phyloP scores from a whole-genome alignment of 2,329 filamentous ascomycete species.

The Daldinia eschscholtzii region DNA sequence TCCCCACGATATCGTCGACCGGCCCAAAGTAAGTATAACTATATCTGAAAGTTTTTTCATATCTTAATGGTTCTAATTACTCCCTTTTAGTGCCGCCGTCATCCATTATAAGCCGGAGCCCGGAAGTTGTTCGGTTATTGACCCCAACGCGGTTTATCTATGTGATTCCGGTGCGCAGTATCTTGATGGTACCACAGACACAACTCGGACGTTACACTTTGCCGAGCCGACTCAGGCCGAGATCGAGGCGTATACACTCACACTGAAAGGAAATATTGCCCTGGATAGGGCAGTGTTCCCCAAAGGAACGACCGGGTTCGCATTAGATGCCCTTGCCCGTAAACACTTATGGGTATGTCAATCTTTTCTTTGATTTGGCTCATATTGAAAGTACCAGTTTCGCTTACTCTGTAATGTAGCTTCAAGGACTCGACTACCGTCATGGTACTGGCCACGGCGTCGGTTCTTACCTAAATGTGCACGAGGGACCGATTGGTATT shows the following conservation, averaged over 20 bases:
- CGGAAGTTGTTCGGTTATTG: constrained; percentile 83
- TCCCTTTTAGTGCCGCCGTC: constrained; percentile 78
- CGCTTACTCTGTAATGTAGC: constrained; percentile 53
- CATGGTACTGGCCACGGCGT: constrained; percentile 98
- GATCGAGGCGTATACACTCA: constrained; percentile 90
- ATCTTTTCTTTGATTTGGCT: neutral
- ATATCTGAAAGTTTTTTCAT: neutral
- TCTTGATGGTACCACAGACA: constrained; percentile 94
- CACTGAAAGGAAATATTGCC: constrained; percentile 93
- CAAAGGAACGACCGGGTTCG: constrained; percentile 94
- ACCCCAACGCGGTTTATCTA: constrained; percentile 88
- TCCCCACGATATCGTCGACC: constrained; percentile 95
- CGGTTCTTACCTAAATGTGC: constrained; percentile 94
- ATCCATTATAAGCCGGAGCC: constrained; percentile 95
- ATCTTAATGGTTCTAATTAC: neutral
- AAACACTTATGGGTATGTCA: constrained; percentile 87
- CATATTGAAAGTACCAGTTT: neutral
- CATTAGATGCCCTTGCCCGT: constrained; percentile 87
- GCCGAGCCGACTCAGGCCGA: constrained; percentile 85
- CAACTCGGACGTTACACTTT: constrained; percentile 93
- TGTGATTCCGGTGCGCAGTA: constrained; percentile 99
- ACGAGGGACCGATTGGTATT: constrained; percentile 96
- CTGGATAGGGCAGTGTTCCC: constrained; percentile 90
- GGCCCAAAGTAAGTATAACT: constrained; percentile 72
- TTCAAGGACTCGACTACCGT: constrained; percentile 89